phyloP scores from a whole-genome alignment of 306 rosid genomes.

The Medicago lupulina region DNA sequence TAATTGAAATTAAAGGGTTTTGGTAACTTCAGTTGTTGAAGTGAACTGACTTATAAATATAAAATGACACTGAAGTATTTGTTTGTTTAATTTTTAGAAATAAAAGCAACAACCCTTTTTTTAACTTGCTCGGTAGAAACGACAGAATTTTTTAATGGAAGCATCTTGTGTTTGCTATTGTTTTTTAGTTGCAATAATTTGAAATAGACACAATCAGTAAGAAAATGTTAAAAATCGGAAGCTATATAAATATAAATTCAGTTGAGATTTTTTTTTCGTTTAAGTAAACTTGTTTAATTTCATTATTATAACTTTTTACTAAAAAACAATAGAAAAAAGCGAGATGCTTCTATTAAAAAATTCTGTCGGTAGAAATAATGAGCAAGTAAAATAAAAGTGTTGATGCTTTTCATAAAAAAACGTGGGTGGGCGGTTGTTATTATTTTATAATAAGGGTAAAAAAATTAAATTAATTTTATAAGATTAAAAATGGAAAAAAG shows the following conservation, averaged over 20 bases:
- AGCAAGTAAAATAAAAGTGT: too few relatives aligned
- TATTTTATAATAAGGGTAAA: too few relatives aligned
- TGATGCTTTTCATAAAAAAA: neutral
- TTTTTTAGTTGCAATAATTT: too few relatives aligned
- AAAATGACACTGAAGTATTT: neutral
- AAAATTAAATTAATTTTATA: too few relatives aligned
- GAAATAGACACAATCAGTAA: too few relatives aligned
- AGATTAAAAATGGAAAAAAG: neutral
- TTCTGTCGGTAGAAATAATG: too few relatives aligned
- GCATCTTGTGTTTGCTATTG: too few relatives aligned
- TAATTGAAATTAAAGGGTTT: neutral
- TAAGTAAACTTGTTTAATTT: neutral
- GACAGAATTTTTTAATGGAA: too few relatives aligned
- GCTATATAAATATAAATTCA: neutral
- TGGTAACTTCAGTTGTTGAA: neutral
- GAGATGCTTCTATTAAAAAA: neutral
- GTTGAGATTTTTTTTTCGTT: neutral
- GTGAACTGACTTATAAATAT: neutral
- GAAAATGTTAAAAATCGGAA: too few relatives aligned
- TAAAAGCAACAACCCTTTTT: too few relatives aligned
- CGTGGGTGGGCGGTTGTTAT: neutral
- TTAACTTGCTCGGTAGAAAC: too few relatives aligned
- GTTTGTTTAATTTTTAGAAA: too few relatives aligned
- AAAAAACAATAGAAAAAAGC: neutral
- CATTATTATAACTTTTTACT: neutral